phyloP scores from a whole-genome alignment of 805 yeast genomes.

The Candida tibetensis region DNA sequence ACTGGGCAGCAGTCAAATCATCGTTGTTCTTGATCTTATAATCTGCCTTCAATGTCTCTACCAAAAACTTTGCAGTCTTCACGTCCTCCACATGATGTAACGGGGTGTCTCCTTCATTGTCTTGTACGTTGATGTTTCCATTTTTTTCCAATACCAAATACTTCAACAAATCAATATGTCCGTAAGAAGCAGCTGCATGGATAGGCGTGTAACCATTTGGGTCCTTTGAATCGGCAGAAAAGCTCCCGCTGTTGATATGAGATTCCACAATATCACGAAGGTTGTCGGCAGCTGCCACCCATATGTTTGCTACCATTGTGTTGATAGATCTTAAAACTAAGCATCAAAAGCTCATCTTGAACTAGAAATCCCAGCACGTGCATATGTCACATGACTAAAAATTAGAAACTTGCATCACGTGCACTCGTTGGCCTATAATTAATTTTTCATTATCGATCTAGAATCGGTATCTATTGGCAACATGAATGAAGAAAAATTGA shows the following conservation, averaged over 20 bases:
- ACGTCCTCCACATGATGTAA: constrained; percentile 83
- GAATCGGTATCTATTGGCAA: too few relatives aligned
- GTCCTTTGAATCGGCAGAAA: constrained; percentile 73
- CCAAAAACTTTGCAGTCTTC: constrained; percentile 58
- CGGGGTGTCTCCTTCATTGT: constrained; percentile 93
- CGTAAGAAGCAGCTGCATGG: constrained; percentile 97
- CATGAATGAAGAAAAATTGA: not conserved
- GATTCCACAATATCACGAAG: constrained; percentile 56
- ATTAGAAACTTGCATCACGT: too few relatives aligned
- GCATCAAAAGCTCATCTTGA: too few relatives aligned
- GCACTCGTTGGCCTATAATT: too few relatives aligned
- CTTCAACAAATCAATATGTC: constrained; percentile 65
- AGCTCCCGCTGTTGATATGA: constrained; percentile 48
- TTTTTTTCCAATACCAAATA: constrained; percentile 51
- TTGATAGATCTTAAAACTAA: too few relatives aligned
- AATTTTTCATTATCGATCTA: too few relatives aligned
- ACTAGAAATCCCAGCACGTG: too few relatives aligned
- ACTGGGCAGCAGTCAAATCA: constrained; percentile 70
- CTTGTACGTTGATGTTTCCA: constrained; percentile 82
- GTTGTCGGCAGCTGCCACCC: constrained; percentile 95
- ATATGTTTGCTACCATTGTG: constrained; percentile 59
- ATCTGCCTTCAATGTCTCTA: constrained; percentile 71
- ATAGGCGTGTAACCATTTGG: constrained; percentile 95
- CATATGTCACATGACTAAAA: too few relatives aligned
- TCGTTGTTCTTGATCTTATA: constrained; percentile 62